Conservation (phyloP, 2,329 filamentous ascomycete genomes). For the Penicillium sp. region DNA sequence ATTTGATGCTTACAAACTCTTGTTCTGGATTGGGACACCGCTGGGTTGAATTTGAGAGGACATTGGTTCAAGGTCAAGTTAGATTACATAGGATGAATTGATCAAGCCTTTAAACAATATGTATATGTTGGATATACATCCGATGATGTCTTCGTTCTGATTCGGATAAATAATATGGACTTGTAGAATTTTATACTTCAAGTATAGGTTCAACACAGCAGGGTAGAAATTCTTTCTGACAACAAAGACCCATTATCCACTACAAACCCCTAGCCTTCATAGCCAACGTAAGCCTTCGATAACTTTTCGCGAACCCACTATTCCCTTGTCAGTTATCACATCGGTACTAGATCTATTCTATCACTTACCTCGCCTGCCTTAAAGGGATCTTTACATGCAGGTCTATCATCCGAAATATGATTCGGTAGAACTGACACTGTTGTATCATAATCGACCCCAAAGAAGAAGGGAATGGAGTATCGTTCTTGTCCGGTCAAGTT, state of each 20-base stretch:
- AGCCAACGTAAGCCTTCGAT: constrained; percentile 17
- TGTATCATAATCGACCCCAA: constrained; percentile 42
- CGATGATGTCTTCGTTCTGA: neutral
- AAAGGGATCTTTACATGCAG: constrained; percentile 18
- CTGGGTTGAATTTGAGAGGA: neutral
- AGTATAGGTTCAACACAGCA: neutral
- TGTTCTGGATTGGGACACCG: neutral
- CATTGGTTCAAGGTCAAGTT: neutral
- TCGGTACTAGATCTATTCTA: too few species aligned
- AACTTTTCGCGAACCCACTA: constrained; percentile 22
- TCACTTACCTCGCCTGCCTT: constrained; percentile 24
- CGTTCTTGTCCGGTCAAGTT: constrained; percentile 42
- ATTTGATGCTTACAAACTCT: neutral
- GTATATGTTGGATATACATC: neutral
- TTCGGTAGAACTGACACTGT: constrained; percentile 30
- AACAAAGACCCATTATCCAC: neutral
- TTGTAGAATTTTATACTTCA: neutral
- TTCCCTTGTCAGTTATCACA: neutral
- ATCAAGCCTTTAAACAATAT: neutral
- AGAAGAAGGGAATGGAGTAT: constrained; percentile 46
- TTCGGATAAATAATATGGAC: neutral
- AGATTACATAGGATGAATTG: neutral
- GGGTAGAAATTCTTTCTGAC: neutral
- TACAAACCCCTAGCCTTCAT: constrained; percentile 8
- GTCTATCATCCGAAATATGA: constrained; percentile 15